Evolutionary conservation across 352 stramenopile species (phyloP).

Genomic region (Aphanomyces astaci): DNA sequence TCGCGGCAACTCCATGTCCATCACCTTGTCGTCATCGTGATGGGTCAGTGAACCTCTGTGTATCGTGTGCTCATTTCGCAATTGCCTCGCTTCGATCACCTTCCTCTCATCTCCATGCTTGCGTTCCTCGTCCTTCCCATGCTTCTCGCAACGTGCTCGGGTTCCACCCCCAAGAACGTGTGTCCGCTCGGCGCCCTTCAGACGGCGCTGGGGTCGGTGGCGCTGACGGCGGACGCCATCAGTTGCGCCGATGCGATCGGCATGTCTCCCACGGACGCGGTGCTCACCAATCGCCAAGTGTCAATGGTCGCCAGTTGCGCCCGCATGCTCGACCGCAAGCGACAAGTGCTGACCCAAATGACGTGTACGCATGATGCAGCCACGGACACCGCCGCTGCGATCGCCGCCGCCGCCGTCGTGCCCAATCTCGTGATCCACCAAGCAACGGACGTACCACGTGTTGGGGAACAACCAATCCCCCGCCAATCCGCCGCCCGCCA

Average conservation of each 20-base stretch:
- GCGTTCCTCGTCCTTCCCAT: not conserved
- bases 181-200: not conserved
- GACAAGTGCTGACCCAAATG: not conserved
- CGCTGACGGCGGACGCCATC: not conserved
- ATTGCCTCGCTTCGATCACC: no score
- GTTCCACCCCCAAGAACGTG: no score
- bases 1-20: not conserved
- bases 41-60: no score
- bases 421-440: not conserved
- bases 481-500: slow-evolving; percentile 28
- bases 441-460: slow-evolving; percentile 23
- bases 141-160: no score
- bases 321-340: not conserved
- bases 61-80: not conserved
- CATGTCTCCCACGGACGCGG: not conserved
- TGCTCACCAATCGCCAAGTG: not conserved
- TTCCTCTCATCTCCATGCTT: no score
- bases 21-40: no score
- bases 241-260: not conserved
- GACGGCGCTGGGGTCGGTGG: not conserved
- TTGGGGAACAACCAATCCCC: slow-evolving; percentile 26
- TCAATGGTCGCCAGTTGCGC: not conserved
- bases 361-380: not conserved
- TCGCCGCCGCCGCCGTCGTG: not conserved
- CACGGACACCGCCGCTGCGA: not conserved